Evolutionary conservation across 495 filamentous ascomycete genomes (phyloP).

Genomic region (Hypoxylon perforatum): DNA sequence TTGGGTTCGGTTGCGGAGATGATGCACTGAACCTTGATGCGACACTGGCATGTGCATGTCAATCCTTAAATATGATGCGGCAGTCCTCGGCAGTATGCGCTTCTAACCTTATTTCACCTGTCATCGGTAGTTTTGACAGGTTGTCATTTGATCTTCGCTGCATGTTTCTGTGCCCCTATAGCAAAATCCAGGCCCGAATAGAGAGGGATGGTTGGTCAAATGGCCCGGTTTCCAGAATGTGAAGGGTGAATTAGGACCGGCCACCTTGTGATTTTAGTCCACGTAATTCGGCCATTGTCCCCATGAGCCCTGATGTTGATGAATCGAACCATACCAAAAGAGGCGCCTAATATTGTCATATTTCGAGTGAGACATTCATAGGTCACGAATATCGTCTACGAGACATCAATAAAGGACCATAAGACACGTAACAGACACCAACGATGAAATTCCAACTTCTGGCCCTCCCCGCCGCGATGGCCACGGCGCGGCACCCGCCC

Average conservation of each 20-base stretch:
- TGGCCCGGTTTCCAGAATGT: background rate
- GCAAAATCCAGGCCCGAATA: background rate
- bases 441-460: constrained; percentile 18
- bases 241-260: constrained; percentile 1
- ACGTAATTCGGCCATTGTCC: background rate
- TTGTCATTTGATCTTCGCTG: constrained; percentile 18
- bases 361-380: background rate
- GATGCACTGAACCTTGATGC: constrained; percentile 15
- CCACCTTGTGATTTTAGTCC: background rate
- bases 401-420: background rate
- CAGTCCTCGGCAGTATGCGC: constrained; percentile 11
- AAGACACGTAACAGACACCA: background rate
- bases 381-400: background rate
- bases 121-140: constrained; percentile 27
- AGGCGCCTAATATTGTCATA: too few relatives aligned
- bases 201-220: background rate
- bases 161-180: background rate
- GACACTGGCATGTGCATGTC: constrained; percentile 4
- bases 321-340: too few relatives aligned
- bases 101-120: constrained; percentile 28
- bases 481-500: constrained; percentile 13
- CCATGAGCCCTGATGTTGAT: background rate
- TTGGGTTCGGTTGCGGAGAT: constrained; percentile 1
- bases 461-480: constrained; percentile 6
- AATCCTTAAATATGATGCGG: constrained; percentile 16